Evolutionary conservation across 495 filamentous ascomycete species (phyloP), one percentile per base, ranked within the genome.

Genomic region (Neurospora terricola): DNA sequence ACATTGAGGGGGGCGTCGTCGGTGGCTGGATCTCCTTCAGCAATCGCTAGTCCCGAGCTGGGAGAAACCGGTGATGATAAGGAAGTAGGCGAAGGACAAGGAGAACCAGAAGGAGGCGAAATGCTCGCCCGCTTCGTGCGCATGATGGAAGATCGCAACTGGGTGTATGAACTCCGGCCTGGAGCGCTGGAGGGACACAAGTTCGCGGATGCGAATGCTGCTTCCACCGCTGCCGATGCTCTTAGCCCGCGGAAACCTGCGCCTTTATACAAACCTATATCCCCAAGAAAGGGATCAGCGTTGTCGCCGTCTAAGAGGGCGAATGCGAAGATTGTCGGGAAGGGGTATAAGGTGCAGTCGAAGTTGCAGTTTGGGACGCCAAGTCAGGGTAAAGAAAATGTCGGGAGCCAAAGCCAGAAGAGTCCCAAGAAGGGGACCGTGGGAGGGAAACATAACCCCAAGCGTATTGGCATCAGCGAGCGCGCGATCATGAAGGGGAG

Each of bases 111-210:
- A 66, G 54, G 54, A 66, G 54, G 6, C 23, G 93, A 95, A 76
- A 88, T 97, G 78, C 85, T 98, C 18, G 86, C 86, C 27, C 83
- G 87, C 38, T 93, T 98, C 70, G 83, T 98, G n/a, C 78, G 81
- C 21, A 80, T 97, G 66, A 93, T 97, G 82, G 90, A 94, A 77
- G 80, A 83, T 42, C 87, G 86, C 39, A 84, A 85, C 3, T 97
- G 94, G 94, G 82, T 93, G 6, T 91, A 92, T 70, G 88, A 97
- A 72, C 73, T 98, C 30, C 89, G 88, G 0, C 76, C 72, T 5
- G 84, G 83, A 1, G 92, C 91, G 36, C 77, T 91, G 59, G 88
- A 91, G 11, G 86, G 83, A n/a, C 94, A 97, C 82, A 76, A 84
- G 68, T 93, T 91, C 73, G 87, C 89, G 16, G 86, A 82, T 4